Base-by-base conservation (phyloP, 257 asterid genomes). In the Solanum dulcamara region DNA sequence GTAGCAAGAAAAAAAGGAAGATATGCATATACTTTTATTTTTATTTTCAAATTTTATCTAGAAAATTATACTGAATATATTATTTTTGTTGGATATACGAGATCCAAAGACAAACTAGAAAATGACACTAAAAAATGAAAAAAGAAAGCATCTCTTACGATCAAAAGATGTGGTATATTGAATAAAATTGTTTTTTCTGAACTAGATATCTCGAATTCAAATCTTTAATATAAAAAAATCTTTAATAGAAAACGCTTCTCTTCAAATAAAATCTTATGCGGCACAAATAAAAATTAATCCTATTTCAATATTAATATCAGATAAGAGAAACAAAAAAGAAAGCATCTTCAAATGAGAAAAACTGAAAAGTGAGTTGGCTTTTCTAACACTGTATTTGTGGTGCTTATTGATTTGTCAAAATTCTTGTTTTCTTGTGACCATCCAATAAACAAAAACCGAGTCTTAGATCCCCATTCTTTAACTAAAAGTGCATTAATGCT, bases 21-120 rank as follows among this genome's bases (percentile, higher is more conserved):
- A 37, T 37, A 7, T 37, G 8, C 5, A 37, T 37, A 37, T 38
- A 38, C n/a, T 38, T 38, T 38, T 38, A 38, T 38, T 38, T 38
- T n/a, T n/a, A n/a, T 38, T 38, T 3, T 0, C 0, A 57, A n/a
- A 57, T 0, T 0, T 0, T 57, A 57, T 57, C 22, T 57, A 2
- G 22, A 22, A 10, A 57, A 57, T 57, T 57, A 57, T 0, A 57
- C 7, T 53, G 0, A 53, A 0, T 53, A 53, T 7, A 11, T 7
- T 20, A 18, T 53, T 33, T 2, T 33, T 53, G 1, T 0, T 55
- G 13, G 0, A 22, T 9, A 38, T 7, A 7, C 2, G 42, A 38
- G 42, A 38, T 2, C 42, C 15, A 2, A 5, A 33, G 77, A 68
- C 77, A 68, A 35, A 17, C 17, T 68, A 68, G 46, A n/a, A 68